Base-by-base conservation (phyloP, 768 basidiomycete species). In the Mrakia blollopis region DNA sequence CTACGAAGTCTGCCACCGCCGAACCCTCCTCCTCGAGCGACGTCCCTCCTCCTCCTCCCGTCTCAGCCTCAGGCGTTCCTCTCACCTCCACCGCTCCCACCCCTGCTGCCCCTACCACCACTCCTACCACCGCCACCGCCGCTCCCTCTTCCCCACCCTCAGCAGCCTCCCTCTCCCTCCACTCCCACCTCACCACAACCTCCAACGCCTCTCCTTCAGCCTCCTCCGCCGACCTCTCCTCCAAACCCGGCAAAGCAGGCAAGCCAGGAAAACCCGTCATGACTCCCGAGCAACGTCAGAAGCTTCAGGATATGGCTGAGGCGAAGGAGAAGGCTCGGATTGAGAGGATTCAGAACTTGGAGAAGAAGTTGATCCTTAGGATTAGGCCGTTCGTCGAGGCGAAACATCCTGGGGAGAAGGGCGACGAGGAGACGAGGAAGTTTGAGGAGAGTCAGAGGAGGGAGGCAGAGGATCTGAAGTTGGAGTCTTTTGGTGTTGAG, bases 401-500 rank as follows among this genome's bases (percentile, higher is more conserved):
- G 61, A 79, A 77, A 0, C 79, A 80, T 3, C 81, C 82, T 10
- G 83, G 81, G 7, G 83, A 84, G 23, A 80, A 80, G 61, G 80
- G 80, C 72, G 97, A 98, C 80, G 85, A 90, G 0, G 97, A 98
- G 86, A 93, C 92, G 16, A 84, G 83, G 69, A 86, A 87, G 23
- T 99, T 94, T 81, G 90, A 92, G 83, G 86, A 87, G 72, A 89
- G 87, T 83, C 92, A 96, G 83, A 87, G 84, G 81, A 85, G 88
- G 39, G 97, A 99, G 83, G 93, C 92, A 1, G 94, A 96, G 75
- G 97, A 99, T 85, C 82, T 99, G 80, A 98, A 98, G 85, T 84
- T 98, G 73, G 96, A 99, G 86, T 94, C 92, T 80, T 99, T 99
- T 83, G 97, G 97, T 68, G 90, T 98, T 32, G 96, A 98, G 89